Evolutionary conservation across 2,329 filamentous ascomycete species (phyloP).

Genomic region (Dactylella cylindrospora): DNA sequence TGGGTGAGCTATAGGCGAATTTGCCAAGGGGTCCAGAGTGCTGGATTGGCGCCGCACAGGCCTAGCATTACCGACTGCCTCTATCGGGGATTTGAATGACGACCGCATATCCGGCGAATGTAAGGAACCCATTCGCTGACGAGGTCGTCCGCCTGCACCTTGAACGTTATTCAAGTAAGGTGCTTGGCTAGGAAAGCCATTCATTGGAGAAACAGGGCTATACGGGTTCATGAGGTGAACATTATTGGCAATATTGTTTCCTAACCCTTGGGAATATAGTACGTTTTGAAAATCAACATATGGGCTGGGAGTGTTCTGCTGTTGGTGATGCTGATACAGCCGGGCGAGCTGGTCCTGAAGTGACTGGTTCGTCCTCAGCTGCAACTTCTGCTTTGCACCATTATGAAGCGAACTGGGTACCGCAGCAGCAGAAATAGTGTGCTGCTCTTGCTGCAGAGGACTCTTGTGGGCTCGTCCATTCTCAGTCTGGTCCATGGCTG

Average conservation of each 20-base stretch:
- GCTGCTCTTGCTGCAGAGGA: too few species aligned
- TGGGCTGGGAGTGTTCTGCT: slow-evolving; percentile 15
- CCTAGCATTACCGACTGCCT: neutral
- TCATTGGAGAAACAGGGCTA: slow-evolving; percentile 25
- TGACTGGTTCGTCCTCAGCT: slow-evolving; percentile 18
- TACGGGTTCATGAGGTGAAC: slow-evolving; percentile 4
- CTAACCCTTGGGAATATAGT: slow-evolving; percentile 16
- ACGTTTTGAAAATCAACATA: slow-evolving; percentile 41
- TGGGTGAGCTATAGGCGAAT: slow-evolving; percentile 10
- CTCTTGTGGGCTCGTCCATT: too few species aligned
- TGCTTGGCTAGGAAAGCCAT: neutral
- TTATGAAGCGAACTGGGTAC: too few species aligned
- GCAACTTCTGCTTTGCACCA: slow-evolving; percentile 4
- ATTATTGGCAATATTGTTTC: neutral
- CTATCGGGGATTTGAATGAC: slow-evolving; percentile 23
- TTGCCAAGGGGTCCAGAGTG: slow-evolving; percentile 21
- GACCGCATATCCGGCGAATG: neutral
- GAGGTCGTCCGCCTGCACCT: slow-evolving; percentile 2
- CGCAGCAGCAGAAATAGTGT: too few species aligned
- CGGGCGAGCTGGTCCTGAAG: slow-evolving; percentile 32
- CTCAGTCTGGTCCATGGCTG: too few species aligned
- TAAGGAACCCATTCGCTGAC: slow-evolving; percentile 7
- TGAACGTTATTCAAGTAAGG: neutral
- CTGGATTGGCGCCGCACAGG: slow-evolving; percentile 11
- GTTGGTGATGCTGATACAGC: slow-evolving; percentile 35